phyloP scores from a whole-genome alignment of 2,329 filamentous ascomycete genomes.

The Beauveria australis region DNA sequence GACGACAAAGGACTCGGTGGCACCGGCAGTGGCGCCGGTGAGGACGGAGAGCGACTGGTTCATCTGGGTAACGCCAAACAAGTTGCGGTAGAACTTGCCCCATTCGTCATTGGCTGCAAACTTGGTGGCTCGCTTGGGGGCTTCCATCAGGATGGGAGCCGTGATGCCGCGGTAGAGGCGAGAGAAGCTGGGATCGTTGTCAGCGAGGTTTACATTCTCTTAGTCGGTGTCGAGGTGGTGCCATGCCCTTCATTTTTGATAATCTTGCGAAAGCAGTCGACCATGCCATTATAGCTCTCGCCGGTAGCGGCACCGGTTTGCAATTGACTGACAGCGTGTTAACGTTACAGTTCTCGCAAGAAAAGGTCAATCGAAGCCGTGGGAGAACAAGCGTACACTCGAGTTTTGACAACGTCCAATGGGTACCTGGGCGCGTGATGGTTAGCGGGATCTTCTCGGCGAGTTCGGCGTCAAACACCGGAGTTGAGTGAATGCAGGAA shows the following conservation, averaged over 20 bases:
- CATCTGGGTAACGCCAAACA: constrained; percentile 80
- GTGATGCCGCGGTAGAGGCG: constrained; percentile 92
- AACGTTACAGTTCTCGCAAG: constrained; percentile 12
- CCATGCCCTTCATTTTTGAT: constrained; percentile 83
- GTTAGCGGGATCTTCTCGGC: constrained; percentile 14
- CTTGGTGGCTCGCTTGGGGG: constrained; percentile 88
- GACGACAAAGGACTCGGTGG: constrained; percentile 92
- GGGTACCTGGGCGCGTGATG: constrained; percentile 65
- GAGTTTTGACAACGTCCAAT: constrained; percentile 94
- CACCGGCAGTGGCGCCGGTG: constrained; percentile 89
- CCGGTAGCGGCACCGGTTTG: constrained; percentile 70
- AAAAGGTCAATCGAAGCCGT: neutral
- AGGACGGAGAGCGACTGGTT: constrained; percentile 86
- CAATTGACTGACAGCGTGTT: constrained; percentile 57
- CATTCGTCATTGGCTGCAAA: constrained; percentile 98
- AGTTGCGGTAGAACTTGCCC: constrained; percentile 85
- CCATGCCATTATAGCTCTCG: constrained; percentile 91
- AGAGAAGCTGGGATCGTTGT: constrained; percentile 55
- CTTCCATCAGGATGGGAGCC: constrained; percentile 96
- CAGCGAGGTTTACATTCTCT: neutral
- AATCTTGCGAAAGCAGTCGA: constrained; percentile 98
- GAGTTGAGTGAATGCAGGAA: constrained; percentile 1
- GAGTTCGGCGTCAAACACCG: constrained; percentile 4
- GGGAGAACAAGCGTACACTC: constrained; percentile 60
- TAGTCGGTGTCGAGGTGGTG: neutral